Base-by-base conservation (phyloP, 2,329 filamentous ascomycete genomes). In the Davidsoniella neocaledoniae region DNA sequence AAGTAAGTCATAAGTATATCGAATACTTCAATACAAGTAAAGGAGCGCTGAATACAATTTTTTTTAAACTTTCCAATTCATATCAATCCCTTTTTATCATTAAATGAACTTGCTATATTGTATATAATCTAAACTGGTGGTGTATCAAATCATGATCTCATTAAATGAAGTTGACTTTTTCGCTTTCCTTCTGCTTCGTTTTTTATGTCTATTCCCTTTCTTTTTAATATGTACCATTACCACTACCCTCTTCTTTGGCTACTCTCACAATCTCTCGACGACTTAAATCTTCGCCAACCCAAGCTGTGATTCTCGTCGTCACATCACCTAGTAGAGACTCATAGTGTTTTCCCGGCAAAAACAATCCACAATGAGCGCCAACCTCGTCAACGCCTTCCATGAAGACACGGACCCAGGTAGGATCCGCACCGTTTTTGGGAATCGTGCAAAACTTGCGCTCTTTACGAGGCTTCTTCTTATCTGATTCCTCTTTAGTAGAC, bases 331-430 rank as follows among this genome's bases (percentile, higher is more conserved):
- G 78, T n/a, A 90, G 66, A 55, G 65, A 66, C 57, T 87, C 82
- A 59, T 91, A 90, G 51, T 84, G 80, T 53, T 78, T 71, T 5
- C 81, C 79, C 10, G 77, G 65, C 42, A 85, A 76, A 65, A 94
- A 94, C 47, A 94, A 66, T 0, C 83, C 81, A 54, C 85, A 90
- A 61, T 94, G 87, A 8, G 87, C 88, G 5, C 77, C 79, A 1
- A 94, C 83, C 63, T 94, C 85, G 59, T 94, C 87, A 54, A 91
- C 78, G 48, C 78, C 79, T 52, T 81, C 74, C 83, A 95, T 91
- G 58, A 79, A 80, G 2, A 94, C 74, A 42, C 80, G 71, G 1
- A 87, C 68, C 87, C 88, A 94, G 14, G 79, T 76, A 4, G 73
- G 66, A 60, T 94, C 86, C 41, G 70, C 66, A 9, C 62, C 65